Evolutionary conservation across 1,284 basidiomycete species (phyloP), one percentile per base, ranked within the genome.

Genomic region (Trametes polyzona): DNA sequence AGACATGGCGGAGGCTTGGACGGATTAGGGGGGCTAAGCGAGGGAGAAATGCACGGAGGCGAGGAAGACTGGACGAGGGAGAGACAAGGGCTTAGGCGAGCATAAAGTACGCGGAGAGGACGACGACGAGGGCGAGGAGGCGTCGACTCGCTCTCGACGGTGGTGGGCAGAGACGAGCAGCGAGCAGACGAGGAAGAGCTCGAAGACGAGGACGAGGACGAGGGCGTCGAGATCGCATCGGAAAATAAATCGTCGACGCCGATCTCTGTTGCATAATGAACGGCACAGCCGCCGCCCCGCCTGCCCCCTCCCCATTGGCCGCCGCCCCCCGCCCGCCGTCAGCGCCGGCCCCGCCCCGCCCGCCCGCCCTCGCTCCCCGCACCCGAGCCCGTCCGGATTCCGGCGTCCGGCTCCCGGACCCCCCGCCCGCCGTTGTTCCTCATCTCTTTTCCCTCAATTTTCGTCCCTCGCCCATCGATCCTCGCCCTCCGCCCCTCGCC

Each of bases 1-100:
- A 55, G 53, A 55, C 53, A 55, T 55, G 44, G 35, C 30, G n/a
- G 35, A 9, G 37, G 21, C n/a, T 10, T 26, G 40, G 40, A 24
- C 5, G 19, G 47, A 30, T 27, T 48, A 37, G 36, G 30, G 30
- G 30, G 14, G 32, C 23, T 47, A 47, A 35, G 44, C 32, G 46
- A 47, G 46, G 19, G 46, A 47, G 29, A 2, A 17, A n/a, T 26
- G 46, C 46, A 47, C 46, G 33, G 33, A 26, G 33, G 33, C 33
- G 46, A 36, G 2, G 33, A n/a, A 12, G 21, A n/a, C 5, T 33
- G 30, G 23, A 16, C 32, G 19, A 27, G 29, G 29, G 43, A 33
- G 30, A 9, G 44, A 26, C 17, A 24, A 14, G 23, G 46, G 33
- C n/a, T 35, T 47, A 47, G 46, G 35, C 46, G 46, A 47, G 33